These are phyloP conservation scores for Mucor lusitanicus DNA, from an alignment of 371 early-diverging fungal genomes.

Conservation along the genomic window DNA sequence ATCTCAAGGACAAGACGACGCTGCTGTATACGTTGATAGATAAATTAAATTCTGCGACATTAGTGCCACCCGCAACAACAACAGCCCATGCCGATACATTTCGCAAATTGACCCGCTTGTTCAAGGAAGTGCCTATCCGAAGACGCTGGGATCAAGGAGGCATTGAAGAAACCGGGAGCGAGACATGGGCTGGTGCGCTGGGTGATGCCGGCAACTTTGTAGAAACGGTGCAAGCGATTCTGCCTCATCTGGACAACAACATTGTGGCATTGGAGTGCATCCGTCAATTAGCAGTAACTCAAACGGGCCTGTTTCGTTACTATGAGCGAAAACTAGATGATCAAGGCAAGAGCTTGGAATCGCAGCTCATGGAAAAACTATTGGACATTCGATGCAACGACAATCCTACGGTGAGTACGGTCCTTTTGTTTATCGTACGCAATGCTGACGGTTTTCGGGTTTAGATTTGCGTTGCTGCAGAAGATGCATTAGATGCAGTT, in stretches of 20 bases:
- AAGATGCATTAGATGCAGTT: constrained; percentile 51
- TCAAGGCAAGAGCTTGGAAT: constrained; percentile 40
- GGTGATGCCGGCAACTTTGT: constrained; percentile 52
- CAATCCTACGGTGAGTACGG: constrained; percentile 33
- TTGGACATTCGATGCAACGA: constrained; percentile 29
- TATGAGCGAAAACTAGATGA: constrained; percentile 41
- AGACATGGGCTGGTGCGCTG: constrained; percentile 43
- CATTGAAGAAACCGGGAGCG: constrained; percentile 34
- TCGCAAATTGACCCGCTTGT: constrained; percentile 39
- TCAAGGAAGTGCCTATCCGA: constrained; percentile 42
- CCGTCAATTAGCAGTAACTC: constrained; percentile 43
- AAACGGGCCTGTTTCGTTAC: constrained; percentile 42
- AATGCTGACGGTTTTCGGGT: background rate
- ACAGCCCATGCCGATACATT: constrained; percentile 24
- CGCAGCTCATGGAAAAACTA: constrained; percentile 33
- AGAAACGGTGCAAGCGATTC: constrained; percentile 34
- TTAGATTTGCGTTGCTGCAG: constrained; percentile 48
- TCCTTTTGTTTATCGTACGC: background rate
- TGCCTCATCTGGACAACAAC: constrained; percentile 16
- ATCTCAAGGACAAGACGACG: constrained; percentile 31
- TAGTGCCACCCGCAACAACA: background rate
- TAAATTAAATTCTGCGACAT: constrained; percentile 23
- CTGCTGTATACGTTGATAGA: constrained; percentile 37
- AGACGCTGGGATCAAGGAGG: constrained; percentile 52
- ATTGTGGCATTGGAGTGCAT: constrained; percentile 34